Percentiles rank a stretch among this genome's conserved stretches.
Evolutionary conservation across 2,329 filamentous ascomycete species (phyloP).

Genomic region (Sporothrix sp.): DNA sequence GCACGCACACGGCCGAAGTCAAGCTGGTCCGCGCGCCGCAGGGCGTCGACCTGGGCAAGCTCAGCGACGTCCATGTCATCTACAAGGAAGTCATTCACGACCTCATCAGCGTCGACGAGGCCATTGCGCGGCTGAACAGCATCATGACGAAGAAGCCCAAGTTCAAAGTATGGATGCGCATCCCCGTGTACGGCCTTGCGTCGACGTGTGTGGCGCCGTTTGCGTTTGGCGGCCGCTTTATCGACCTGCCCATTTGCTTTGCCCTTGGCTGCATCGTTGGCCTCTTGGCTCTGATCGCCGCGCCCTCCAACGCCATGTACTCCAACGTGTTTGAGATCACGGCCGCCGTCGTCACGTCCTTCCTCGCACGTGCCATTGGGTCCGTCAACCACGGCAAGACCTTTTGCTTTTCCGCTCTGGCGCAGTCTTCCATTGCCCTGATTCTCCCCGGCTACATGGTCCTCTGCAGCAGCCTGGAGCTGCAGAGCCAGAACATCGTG

Average conservation of each 20-base stretch:
- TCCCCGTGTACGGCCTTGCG: constrained; percentile 65
- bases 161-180: constrained; percentile 42
- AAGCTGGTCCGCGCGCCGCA: constrained; percentile 61
- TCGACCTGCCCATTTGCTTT: constrained; percentile 71
- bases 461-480: constrained; percentile 45
- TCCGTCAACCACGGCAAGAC: constrained; percentile 48
- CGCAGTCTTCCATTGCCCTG: constrained; percentile 65
- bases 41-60: constrained; percentile 63
- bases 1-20: constrained; percentile 69
- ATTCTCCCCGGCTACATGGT: constrained; percentile 67
- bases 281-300: constrained; percentile 62
- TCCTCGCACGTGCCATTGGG: constrained; percentile 58
- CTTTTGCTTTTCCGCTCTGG: constrained; percentile 63
- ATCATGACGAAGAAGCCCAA: constrained; percentile 38
- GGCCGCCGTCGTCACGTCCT: constrained; percentile 54
- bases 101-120: constrained; percentile 61
- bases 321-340: constrained; percentile 37
- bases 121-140: constrained; percentile 50
- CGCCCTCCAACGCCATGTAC: constrained; percentile 59
- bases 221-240: constrained; percentile 64
- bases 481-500: constrained; percentile 59
- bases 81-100: constrained; percentile 80
- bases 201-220: constrained; percentile 70
- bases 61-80: constrained; percentile 64
- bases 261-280: constrained; percentile 66